phyloP scores from a whole-genome alignment of 495 filamentous ascomycete genomes.

The Aspergillus cavernicola region DNA sequence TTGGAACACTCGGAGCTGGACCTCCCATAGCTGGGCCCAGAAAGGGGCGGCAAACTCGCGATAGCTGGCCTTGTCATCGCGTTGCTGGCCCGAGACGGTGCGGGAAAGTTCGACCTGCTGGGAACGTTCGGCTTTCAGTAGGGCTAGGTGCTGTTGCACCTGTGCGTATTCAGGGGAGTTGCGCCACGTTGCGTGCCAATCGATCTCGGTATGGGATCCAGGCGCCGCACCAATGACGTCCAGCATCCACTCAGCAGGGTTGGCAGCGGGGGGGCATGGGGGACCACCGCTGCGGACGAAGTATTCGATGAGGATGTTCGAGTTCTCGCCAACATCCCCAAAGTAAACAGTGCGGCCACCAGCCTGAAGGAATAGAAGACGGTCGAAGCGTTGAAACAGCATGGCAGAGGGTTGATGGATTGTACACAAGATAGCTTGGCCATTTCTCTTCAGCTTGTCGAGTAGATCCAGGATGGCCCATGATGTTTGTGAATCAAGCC shows the following conservation, averaged over 20 bases:
- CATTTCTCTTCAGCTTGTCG: slow-evolving; percentile 78
- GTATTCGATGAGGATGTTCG: slow-evolving; percentile 67
- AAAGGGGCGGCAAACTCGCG: slow-evolving; percentile 55
- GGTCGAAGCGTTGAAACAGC: slow-evolving; percentile 93
- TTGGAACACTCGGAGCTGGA: slow-evolving; percentile 49
- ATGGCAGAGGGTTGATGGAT: slow-evolving; percentile 96
- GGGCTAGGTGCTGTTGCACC: slow-evolving; percentile 64
- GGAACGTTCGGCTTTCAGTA: slow-evolving; percentile 45
- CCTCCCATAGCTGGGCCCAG: slow-evolving; percentile 46
- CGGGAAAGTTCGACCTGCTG: background rate
- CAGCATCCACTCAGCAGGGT: slow-evolving; percentile 93
- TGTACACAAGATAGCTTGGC: slow-evolving; percentile 89
- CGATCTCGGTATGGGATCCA: slow-evolving; percentile 65
- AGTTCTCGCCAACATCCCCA: slow-evolving; percentile 80
- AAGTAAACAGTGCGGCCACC: slow-evolving; percentile 89
- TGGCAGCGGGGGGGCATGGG: slow-evolving; percentile 65
- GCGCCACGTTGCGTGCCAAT: slow-evolving; percentile 81
- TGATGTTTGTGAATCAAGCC: slow-evolving; percentile 83
- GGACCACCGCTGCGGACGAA: slow-evolving; percentile 76
- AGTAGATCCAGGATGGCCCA: slow-evolving; percentile 85
- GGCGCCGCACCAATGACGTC: slow-evolving; percentile 89
- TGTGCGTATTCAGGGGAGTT: slow-evolving; percentile 64
- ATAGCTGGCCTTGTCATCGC: slow-evolving; percentile 30
- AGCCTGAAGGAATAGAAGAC: slow-evolving; percentile 74
- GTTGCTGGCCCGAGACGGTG: slow-evolving; percentile 46